Evolutionary conservation across 148 eudicot species (phyloP), one percentile per base, ranked within the genome.

Genomic region (Rhododendron ovatum): DNA sequence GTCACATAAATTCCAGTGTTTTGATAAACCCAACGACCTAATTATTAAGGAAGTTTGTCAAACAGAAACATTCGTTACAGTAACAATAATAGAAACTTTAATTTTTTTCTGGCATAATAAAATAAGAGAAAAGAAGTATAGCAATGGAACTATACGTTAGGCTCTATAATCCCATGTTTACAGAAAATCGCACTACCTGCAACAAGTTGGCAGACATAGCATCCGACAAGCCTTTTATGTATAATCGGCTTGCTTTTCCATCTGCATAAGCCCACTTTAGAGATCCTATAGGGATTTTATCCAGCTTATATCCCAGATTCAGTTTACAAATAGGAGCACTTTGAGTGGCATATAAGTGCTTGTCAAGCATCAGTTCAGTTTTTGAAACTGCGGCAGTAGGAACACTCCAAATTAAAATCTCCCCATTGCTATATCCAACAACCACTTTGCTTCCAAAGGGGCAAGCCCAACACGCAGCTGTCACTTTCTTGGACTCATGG

Each of bases 391-490:
- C 77, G 78, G 90, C 45, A 85, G 93, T 84, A 86, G 90, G 91
- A 82, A 95, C 86, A 50, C 88, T 86, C 91, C 94, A 92, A 63
- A 95, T 86, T 69, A 88, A 83, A 57, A 98, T 94, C 82, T 98
- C 99, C 57, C 99, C 98, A 63, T 90, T 93, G 90, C 89, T 95
- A 87, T 94, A 98, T 7, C 98, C 98, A 84, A 94, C 86, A 81
- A 87, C 93, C 85, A 94, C 88, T 93, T 94, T 98, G 85, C 95
- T 98, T 82, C 99, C 99, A 39, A 81, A 88, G 76, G 98, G 94
- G 85, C 98, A 98, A 35, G 90, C 93, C 98, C 98, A 98, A 87
- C 95, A 93, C 85, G 96, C 98, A 85, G 98, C 90, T 80, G 96
- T 93, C 85, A 92, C 98, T 89, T 90, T 90, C 82, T 94, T 98